phyloP scores from a whole-genome alignment of 768 basidiomycete genomes.

The Tephrocybe sp. region DNA sequence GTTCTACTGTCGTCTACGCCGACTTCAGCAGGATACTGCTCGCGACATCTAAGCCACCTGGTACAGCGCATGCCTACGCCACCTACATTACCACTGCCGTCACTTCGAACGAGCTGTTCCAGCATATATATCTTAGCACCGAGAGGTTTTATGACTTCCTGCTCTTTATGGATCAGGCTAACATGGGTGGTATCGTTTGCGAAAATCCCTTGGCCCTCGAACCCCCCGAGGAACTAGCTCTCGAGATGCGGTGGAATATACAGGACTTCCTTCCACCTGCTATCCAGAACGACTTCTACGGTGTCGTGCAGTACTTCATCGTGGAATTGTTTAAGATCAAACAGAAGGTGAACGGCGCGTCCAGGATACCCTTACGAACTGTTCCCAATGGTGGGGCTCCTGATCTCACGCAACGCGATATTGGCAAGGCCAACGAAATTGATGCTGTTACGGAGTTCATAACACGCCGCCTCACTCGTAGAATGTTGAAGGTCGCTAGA shows the following conservation, averaged over 20 bases:
- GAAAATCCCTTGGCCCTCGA: conserved; percentile 71
- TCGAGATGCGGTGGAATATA: conserved; percentile 94
- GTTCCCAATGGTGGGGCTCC: conserved; percentile 62
- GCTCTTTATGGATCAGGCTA: conserved; percentile 94
- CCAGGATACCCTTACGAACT: conserved; percentile 69
- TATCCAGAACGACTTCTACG: conserved; percentile 73
- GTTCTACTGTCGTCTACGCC: conserved; percentile 90
- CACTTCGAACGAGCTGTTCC: conserved; percentile 92
- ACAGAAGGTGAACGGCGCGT: conserved; percentile 55
- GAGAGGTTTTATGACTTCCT: conserved; percentile 92
- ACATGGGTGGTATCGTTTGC: conserved; percentile 87
- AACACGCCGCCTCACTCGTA: conserved; percentile 74
- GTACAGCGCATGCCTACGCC: conserved; percentile 92
- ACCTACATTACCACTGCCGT: conserved; percentile 93
- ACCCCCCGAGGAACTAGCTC: conserved; percentile 61
- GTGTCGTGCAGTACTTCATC: conserved; percentile 77
- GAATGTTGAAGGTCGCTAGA: conserved; percentile 68
- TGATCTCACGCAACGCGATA: conserved; percentile 64
- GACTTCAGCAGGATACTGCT: conserved; percentile 90
- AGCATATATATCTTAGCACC: conserved; percentile 84
- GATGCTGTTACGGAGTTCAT: conserved; percentile 76
- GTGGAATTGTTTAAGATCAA: conserved; percentile 78
- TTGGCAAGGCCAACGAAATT: conserved; percentile 64
- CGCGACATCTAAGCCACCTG: conserved; percentile 93
- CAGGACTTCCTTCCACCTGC: conserved; percentile 81